These are phyloP conservation scores for Scutellaria galericulata DNA, from an alignment of 257 asterid genomes.

Conservation along the genomic window DNA sequence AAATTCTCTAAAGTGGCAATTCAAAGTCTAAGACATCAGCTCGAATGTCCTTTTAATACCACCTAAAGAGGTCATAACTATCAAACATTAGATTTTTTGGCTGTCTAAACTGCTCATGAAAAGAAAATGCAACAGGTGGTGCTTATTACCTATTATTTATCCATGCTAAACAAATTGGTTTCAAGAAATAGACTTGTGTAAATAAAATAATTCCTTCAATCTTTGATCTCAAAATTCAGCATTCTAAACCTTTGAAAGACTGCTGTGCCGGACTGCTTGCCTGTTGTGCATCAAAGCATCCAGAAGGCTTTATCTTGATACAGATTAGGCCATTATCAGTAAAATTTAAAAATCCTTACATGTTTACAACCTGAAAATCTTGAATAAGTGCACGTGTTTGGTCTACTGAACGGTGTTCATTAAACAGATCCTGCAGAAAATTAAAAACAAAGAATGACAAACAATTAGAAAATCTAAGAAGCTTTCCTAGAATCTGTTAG, in stretches of 20 bases:
- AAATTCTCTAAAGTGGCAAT: background rate
- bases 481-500: slow-evolving; percentile 18
- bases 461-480: slow-evolving; percentile 19
- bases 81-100: background rate
- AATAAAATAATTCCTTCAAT: background rate
- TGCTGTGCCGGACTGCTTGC: slow-evolving; percentile 3
- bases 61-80: too few species aligned
- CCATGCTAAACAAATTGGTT: background rate
- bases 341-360: background rate
- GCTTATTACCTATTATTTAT: background rate
- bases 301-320: slow-evolving; percentile 3
- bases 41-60: too few species aligned
- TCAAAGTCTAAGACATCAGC: too few species aligned
- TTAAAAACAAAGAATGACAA: background rate
- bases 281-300: slow-evolving; percentile 1
- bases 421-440: slow-evolving; percentile 10
- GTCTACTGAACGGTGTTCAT: background rate
- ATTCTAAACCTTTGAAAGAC: background rate
- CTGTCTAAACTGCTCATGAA: background rate
- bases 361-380: slow-evolving; percentile 10
- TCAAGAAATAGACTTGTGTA: background rate
- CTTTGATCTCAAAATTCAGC: background rate
- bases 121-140: background rate
- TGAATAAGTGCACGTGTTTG: slow-evolving; percentile 8
- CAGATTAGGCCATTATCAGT: slow-evolving; percentile 9